phyloP scores from a whole-genome alignment of 257 asterid genomes.

The Solanum okadae region DNA sequence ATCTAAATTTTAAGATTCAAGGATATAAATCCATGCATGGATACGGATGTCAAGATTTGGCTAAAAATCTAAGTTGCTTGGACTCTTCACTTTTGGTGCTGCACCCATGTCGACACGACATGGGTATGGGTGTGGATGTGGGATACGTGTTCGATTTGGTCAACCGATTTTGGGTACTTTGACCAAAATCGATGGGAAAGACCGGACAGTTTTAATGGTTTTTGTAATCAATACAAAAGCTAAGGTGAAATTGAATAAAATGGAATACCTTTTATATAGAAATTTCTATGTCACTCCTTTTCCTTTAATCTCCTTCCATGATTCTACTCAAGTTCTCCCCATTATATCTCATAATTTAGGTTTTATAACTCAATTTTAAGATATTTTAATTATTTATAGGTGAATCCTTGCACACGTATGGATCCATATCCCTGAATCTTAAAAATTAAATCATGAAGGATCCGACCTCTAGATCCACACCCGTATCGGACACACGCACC shows the following conservation, averaged over 20 bases:
- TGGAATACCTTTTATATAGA: neutral
- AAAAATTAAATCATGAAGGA: neutral
- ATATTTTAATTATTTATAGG: neutral
- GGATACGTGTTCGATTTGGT: neutral
- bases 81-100: neutral
- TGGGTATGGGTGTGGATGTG: neutral
- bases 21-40: neutral
- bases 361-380: neutral
- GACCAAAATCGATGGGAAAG: neutral
- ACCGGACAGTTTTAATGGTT: neutral
- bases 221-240: neutral
- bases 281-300: neutral
- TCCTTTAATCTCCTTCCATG: neutral
- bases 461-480: neutral
- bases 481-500: neutral
- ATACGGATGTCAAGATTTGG: neutral
- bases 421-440: neutral
- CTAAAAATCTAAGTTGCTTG: neutral
- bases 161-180: neutral
- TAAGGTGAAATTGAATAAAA: neutral
- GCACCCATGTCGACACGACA: neutral
- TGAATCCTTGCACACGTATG: neutral
- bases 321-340: neutral
- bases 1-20: neutral
- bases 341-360: neutral